A percentile compares a stretch with the other conserved stretches of the same genome.
phyloP scores from a whole-genome alignment of 257 asterid species.

The Echites panduratus region DNA sequence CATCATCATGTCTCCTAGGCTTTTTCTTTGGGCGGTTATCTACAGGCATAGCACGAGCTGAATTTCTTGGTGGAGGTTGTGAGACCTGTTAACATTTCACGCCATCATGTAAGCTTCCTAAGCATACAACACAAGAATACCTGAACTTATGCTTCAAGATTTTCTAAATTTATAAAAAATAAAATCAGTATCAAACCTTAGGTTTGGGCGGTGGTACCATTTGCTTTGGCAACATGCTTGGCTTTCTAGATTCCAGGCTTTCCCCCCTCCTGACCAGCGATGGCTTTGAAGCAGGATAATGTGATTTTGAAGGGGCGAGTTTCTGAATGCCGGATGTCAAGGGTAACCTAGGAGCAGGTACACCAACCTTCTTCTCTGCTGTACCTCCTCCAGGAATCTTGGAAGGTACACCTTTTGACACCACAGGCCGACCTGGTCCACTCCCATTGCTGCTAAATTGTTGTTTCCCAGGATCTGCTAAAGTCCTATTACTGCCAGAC shows the following conservation, averaged over 20 bases:
- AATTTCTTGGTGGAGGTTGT: conserved; percentile 33
- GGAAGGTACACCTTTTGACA: conserved; percentile 37
- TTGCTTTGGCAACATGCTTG: conserved; percentile 37
- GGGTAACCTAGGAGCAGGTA: conserved; percentile 31
- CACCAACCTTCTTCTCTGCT: conserved; percentile 32
- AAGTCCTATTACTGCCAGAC: conserved; percentile 37
- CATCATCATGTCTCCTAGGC: conserved; percentile 47
- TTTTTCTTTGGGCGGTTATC: conserved; percentile 45
- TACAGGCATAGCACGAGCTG: conserved; percentile 25
- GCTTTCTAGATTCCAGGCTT: conserved; percentile 37
- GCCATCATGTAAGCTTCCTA: background rate
- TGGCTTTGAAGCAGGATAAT: conserved; percentile 38
- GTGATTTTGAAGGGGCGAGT: conserved; percentile 33
- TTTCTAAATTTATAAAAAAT: background rate
- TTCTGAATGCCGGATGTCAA: conserved; percentile 23
- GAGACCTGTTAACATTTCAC: conserved; percentile 35
- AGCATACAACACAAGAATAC: background rate
- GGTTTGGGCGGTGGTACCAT: conserved; percentile 29
- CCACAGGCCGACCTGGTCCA: conserved; percentile 77
- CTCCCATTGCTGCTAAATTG: conserved; percentile 46
- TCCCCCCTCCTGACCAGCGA: conserved; percentile 33
- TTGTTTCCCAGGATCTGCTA: conserved; percentile 35
- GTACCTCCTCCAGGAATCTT: conserved; percentile 35
- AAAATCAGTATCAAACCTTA: conserved; percentile 20
- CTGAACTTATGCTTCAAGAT: background rate